These are phyloP conservation scores for Anthracocystis panici-leucophaei DNA, from an alignment of 1,284 basidiomycete genomes.

Conservation along the genomic window DNA sequence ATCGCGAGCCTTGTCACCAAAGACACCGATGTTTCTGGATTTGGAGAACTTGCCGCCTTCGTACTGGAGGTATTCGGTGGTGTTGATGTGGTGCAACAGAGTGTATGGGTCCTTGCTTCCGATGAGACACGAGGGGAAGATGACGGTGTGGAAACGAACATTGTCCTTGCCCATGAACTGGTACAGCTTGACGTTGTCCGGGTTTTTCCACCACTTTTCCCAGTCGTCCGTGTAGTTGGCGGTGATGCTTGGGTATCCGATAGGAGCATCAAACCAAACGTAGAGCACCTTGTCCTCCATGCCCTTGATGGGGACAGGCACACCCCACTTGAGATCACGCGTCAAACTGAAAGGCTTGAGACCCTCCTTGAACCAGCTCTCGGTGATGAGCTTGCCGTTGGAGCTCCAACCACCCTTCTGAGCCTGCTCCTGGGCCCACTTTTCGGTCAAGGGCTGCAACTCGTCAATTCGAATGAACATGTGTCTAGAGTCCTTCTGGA, in stretches of 20 bases:
- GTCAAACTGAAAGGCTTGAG: conserved; percentile 91
- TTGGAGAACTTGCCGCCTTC: conserved; percentile 99
- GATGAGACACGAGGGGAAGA: conserved; percentile 90
- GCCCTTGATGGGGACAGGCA: conserved; percentile 84
- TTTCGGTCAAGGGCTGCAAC: conserved; percentile 85
- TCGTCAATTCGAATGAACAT: conserved; percentile 90
- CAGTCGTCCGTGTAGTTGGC: conserved; percentile 94
- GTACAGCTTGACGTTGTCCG: conserved; percentile 88
- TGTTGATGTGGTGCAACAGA: conserved; percentile 91
- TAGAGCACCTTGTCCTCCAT: conserved; percentile 97
- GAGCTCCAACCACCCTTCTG: conserved; percentile 89
- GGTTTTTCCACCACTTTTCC: conserved; percentile 98
- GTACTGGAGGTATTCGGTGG: conserved; percentile 98
- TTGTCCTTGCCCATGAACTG: conserved; percentile 90
- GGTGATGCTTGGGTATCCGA: conserved; percentile 97
- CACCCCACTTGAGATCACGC: conserved; percentile 95
- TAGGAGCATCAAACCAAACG: conserved; percentile 94
- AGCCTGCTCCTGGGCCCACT: conserved; percentile 86
- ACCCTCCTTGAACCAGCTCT: conserved; percentile 88
- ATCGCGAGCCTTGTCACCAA: conserved; percentile 92
- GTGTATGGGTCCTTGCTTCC: conserved; percentile 94
- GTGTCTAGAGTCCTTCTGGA: conserved; percentile 78
- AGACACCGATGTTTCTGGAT: conserved; percentile 95
- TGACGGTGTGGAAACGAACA: conserved; percentile 97
- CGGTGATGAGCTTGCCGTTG: conserved; percentile 91